phyloP scores from a whole-genome alignment of 1,284 basidiomycete genomes.

The Fomes fomentarius region DNA sequence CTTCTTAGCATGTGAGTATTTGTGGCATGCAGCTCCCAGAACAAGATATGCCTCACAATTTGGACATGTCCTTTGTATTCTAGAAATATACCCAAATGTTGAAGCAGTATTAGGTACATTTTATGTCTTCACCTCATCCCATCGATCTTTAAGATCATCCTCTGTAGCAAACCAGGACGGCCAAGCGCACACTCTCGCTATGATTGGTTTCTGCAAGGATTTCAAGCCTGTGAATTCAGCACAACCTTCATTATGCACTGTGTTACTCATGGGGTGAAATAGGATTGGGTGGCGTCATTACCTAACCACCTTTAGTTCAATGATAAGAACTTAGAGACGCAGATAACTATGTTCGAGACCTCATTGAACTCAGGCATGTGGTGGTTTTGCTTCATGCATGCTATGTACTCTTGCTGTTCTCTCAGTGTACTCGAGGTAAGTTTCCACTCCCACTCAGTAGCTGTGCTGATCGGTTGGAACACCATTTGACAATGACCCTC shows the following conservation, averaged over 20 bases:
- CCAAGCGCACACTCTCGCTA: no score
- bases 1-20: constrained; percentile 52
- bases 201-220: constrained; percentile 43
- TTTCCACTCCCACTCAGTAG: no score
- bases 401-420: constrained; percentile 64
- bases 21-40: constrained; percentile 61
- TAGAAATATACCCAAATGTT: constrained; percentile 62
- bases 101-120: constrained; percentile 42
- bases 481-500: no score
- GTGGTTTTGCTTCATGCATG: constrained; percentile 76
- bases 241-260: constrained; percentile 6
- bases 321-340: constrained; percentile 65
- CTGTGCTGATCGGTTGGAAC: no score
- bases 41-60: constrained; percentile 68
- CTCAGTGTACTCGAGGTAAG: constrained; percentile 65
- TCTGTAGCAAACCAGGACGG: constrained; percentile 27
- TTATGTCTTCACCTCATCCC: not conserved
- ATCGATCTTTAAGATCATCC: not conserved
- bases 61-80: constrained; percentile 69
- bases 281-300: constrained; percentile 70
- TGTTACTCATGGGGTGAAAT: constrained; percentile 1
- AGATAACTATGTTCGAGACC: constrained; percentile 76
- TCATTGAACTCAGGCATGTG: constrained; percentile 75
- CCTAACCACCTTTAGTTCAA: constrained; percentile 71
- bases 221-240: constrained; percentile 42